A percentile compares a stretch with the other conserved stretches of the same genome.
Conservation (phyloP, 331 rosid species). For the Phaseolus coccineus region DNA sequence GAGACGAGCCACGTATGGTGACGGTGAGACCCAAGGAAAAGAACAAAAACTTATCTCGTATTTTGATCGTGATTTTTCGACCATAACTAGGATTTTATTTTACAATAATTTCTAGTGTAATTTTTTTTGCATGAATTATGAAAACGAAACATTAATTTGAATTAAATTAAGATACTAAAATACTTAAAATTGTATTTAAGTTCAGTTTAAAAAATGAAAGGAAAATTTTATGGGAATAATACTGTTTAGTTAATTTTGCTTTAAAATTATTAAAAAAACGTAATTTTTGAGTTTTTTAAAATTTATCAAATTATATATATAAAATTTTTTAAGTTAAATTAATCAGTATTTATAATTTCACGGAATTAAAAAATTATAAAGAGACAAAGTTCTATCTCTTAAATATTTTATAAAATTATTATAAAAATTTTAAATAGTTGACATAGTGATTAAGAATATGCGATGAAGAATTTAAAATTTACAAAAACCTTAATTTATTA, state of each 20-base stretch:
- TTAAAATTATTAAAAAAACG: background rate
- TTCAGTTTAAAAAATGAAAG: background rate
- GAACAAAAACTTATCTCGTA: background rate
- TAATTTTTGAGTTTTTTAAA: too few species aligned
- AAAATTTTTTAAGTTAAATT: too few species aligned
- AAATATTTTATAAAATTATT: background rate
- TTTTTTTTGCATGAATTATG: background rate
- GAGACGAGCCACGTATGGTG: background rate
- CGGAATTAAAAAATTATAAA: background rate
- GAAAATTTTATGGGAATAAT: background rate
- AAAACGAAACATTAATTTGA: background rate
- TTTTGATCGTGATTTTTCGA: background rate
- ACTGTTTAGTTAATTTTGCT: background rate
- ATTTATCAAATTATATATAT: too few species aligned
- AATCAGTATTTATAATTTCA: too few species aligned
- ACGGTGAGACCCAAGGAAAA: background rate
- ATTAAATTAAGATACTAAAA: background rate
- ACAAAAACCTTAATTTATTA: background rate
- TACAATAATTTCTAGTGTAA: background rate
- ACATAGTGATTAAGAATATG: background rate
- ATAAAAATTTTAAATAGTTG: background rate
- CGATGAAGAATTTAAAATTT: background rate
- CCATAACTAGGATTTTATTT: background rate
- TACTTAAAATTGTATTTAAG: background rate
- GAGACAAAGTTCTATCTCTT: background rate